Evolutionary conservation across 2,329 filamentous ascomycete species (phyloP).

Genomic region (Arachnopeziza araneosa): DNA sequence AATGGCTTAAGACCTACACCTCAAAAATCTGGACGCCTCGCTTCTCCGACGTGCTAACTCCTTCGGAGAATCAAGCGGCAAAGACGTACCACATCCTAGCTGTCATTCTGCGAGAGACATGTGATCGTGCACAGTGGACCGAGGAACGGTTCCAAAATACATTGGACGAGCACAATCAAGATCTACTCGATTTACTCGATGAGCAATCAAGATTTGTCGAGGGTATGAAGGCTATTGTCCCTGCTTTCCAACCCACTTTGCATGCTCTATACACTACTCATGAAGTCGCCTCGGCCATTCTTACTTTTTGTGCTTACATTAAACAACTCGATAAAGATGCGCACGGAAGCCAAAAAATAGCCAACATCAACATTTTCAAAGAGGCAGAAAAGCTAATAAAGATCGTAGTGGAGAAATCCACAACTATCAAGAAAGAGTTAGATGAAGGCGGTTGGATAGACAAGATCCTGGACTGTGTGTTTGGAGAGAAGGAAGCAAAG

Average conservation of each 20-base stretch:
- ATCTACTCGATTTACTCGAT: slow-evolving; percentile 13
- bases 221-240: slow-evolving; percentile 9
- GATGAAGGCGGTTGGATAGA: slow-evolving; percentile 33
- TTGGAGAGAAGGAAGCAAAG: slow-evolving; percentile 10
- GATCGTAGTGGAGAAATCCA: slow-evolving; percentile 17
- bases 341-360: slow-evolving; percentile 14
- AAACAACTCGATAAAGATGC: slow-evolving; percentile 11
- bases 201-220: slow-evolving; percentile 6
- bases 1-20: slow-evolving; percentile 11
- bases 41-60: slow-evolving; percentile 10
- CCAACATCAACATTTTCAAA: slow-evolving; percentile 9
- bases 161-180: slow-evolving; percentile 15
- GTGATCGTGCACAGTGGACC: slow-evolving; percentile 10
- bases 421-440: slow-evolving; percentile 23
- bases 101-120: slow-evolving; percentile 16
- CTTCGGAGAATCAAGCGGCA: slow-evolving; percentile 15
- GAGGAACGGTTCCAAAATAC: slow-evolving; percentile 12
- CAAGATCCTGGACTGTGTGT: slow-evolving; percentile 22
- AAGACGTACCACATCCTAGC: slow-evolving; percentile 18
- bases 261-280: slow-evolving; percentile 27
- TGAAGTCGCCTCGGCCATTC: slow-evolving; percentile 19
- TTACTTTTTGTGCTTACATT: slow-evolving; percentile 19
- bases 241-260: slow-evolving; percentile 19
- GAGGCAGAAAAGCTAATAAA: slow-evolving; percentile 14
- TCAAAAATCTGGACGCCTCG: neutral